A percentile compares a stretch with the other conserved stretches of the same genome.
These are phyloP conservation scores for Saccharomyces paradoxus DNA, from an alignment of 805 yeast species.

Conservation along the genomic window DNA sequence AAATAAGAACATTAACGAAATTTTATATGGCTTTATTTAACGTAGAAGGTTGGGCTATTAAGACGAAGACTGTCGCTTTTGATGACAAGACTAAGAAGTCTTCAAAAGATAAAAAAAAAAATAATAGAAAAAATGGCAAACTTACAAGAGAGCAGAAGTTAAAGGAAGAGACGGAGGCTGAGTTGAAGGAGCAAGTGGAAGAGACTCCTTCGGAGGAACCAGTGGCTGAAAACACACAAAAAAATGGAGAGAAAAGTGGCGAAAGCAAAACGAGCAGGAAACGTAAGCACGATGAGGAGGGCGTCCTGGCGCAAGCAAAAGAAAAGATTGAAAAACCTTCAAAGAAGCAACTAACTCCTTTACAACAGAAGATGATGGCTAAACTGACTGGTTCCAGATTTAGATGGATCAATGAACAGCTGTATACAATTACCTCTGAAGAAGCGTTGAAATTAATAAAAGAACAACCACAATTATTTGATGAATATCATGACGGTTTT, in stretches of 20 bases:
- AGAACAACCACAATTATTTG: conserved; percentile 81
- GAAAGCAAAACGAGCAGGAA: conserved; percentile 27
- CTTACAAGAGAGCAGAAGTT: conserved; percentile 7
- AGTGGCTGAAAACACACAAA: not conserved
- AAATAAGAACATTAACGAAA: not conserved
- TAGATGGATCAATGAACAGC: conserved; percentile 95
- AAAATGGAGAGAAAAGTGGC: conserved; percentile 5
- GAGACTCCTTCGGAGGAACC: not conserved
- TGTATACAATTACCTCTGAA: conserved; percentile 79
- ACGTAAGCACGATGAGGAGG: conserved; percentile 11
- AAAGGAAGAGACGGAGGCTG: conserved; percentile 4
- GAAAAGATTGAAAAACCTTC: conserved; percentile 11
- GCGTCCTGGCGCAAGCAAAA: conserved; percentile 4
- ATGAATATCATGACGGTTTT: conserved; percentile 93
- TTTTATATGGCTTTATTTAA: conserved; percentile 59
- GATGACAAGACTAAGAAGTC: conserved; percentile 33
- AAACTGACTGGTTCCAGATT: conserved; percentile 91
- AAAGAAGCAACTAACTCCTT: conserved; percentile 58
- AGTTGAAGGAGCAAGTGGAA: conserved; percentile 1
- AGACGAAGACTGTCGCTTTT: conserved; percentile 42
- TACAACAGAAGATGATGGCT: conserved; percentile 92
- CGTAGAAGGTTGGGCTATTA: conserved; percentile 77
- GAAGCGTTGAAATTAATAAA: conserved; percentile 65
- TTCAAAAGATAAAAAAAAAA: conserved; percentile 20
- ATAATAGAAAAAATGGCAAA: conserved; percentile 18